A percentile compares a stretch with the other conserved stretches of the same genome.
Evolutionary conservation across 2,329 filamentous ascomycete genomes (phyloP).

Genomic region (Thelonectria olida): DNA sequence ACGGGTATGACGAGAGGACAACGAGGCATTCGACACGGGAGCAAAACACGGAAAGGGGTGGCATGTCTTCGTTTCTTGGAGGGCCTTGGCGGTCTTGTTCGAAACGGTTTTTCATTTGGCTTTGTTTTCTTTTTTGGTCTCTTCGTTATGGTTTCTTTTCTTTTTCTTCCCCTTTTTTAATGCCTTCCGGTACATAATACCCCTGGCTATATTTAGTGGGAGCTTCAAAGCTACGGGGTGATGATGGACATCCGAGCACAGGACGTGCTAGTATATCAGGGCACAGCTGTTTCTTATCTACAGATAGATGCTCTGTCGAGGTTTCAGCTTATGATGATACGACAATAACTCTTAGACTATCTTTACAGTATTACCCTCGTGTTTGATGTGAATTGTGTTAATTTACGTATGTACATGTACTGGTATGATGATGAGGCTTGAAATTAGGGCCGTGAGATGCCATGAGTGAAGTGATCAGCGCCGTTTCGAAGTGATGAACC

Average conservation of each 20-base stretch:
- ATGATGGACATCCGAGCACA: slow-evolving; percentile 10
- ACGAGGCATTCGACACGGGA: slow-evolving; percentile 17
- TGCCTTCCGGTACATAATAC: slow-evolving; percentile 31
- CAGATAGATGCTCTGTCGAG: slow-evolving; percentile 23
- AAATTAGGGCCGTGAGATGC: not conserved
- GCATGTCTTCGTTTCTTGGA: slow-evolving; percentile 13
- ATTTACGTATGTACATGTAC: not conserved
- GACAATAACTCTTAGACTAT: slow-evolving; percentile 23
- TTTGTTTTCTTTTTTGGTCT: slow-evolving; percentile 15
- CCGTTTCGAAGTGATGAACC: not conserved
- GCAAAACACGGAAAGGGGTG: slow-evolving; percentile 26
- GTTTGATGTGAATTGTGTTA: not conserved
- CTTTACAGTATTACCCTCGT: not conserved
- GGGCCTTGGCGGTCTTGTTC: slow-evolving; percentile 8
- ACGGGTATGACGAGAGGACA: slow-evolving; percentile 12
- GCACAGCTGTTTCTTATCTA: slow-evolving; percentile 2
- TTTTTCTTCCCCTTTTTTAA: slow-evolving; percentile 2
- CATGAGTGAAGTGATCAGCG: not conserved
- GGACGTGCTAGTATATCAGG: slow-evolving; percentile 27
- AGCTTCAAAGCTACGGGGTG: slow-evolving; percentile 22
- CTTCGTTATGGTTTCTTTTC: slow-evolving; percentile 14
- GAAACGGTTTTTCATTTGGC: slow-evolving; percentile 19
- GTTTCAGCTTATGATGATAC: slow-evolving; percentile 33
- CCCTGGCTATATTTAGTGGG: slow-evolving; percentile 24
- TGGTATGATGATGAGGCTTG: not conserved